Conservation (phyloP, 148 eudicot species). For the Limonium bicolor region DNA sequence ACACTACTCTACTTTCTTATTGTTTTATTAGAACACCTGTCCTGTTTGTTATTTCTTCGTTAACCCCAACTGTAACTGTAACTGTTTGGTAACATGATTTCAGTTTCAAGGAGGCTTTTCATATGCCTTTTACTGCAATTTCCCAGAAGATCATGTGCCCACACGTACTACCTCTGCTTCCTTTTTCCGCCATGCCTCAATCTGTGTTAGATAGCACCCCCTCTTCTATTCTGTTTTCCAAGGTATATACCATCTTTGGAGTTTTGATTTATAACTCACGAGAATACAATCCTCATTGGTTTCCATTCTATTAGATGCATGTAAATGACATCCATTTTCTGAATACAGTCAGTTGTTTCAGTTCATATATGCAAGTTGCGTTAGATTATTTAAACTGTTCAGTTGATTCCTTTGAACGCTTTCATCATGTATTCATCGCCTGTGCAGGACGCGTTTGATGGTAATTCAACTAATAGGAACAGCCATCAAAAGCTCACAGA, state of each 20-base stretch:
- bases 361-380: no score
- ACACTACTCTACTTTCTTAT: no score
- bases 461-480: conserved; percentile 17
- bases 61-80: no score
- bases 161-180: conserved; percentile 66
- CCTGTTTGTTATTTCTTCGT: no score
- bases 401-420: neutral
- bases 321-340: no score
- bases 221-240: conserved; percentile 54
- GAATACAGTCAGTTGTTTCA: no score
- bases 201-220: conserved; percentile 20
- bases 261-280: neutral
- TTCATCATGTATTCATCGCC: no score
- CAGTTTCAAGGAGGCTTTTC: conserved; percentile 87
- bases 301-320: no score
- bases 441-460: conserved; percentile 36
- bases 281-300: no score
- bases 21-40: no score
- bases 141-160: conserved; percentile 57
- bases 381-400: no score
- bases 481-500: conserved; percentile 28
- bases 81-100: conserved; percentile 8
- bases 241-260: conserved; percentile 31
- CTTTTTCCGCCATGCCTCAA: conserved; percentile 35
- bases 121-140: conserved; percentile 59